A percentile compares a stretch with the other conserved stretches of the same genome.
Evolutionary conservation across 805 yeast species (phyloP).

Genomic region (Saccharomycopsis fodiens): DNA sequence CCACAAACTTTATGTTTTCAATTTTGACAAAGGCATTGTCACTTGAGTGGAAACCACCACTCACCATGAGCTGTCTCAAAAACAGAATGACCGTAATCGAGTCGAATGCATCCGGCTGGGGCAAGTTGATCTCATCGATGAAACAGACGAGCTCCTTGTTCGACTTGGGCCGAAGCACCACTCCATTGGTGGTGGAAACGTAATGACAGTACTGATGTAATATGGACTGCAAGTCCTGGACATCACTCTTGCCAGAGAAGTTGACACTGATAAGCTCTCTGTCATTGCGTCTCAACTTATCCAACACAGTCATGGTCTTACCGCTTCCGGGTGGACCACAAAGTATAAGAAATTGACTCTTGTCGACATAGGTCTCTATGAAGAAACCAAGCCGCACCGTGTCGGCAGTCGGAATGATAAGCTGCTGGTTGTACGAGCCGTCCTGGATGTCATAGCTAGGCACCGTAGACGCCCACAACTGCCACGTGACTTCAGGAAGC

Average conservation of each 20-base stretch:
- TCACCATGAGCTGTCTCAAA: conserved; percentile 66
- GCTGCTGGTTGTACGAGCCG: conserved; percentile 43
- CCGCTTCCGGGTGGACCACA: conserved; percentile 99
- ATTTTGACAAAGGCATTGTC: conserved; percentile 61
- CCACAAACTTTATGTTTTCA: conserved; percentile 71
- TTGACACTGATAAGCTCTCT: conserved; percentile 62
- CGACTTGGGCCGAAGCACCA: conserved; percentile 47
- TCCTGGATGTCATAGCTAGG: conserved; percentile 43
- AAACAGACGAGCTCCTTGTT: conserved; percentile 76
- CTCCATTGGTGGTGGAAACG: conserved; percentile 43
- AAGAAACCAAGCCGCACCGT: conserved; percentile 61
- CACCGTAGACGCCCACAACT: conserved; percentile 33
- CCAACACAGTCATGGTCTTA: conserved; percentile 82
- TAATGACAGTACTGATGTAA: conserved; percentile 70
- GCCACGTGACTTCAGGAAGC: conserved; percentile 42
- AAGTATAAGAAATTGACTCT: conserved; percentile 54
- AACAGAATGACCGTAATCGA: conserved; percentile 66
- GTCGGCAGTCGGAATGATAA: conserved; percentile 73
- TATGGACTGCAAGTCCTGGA: conserved; percentile 39
- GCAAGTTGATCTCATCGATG: conserved; percentile 88
- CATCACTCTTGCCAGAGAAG: conserved; percentile 40
- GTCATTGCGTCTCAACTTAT: conserved; percentile 51
- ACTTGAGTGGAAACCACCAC: conserved; percentile 66
- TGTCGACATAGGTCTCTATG: conserved; percentile 47
- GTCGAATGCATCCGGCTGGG: conserved; percentile 62